Evolutionary conservation across 306 rosid genomes (phyloP), one percentile per base, ranked within the genome.

Genomic region (Prunus mira): DNA sequence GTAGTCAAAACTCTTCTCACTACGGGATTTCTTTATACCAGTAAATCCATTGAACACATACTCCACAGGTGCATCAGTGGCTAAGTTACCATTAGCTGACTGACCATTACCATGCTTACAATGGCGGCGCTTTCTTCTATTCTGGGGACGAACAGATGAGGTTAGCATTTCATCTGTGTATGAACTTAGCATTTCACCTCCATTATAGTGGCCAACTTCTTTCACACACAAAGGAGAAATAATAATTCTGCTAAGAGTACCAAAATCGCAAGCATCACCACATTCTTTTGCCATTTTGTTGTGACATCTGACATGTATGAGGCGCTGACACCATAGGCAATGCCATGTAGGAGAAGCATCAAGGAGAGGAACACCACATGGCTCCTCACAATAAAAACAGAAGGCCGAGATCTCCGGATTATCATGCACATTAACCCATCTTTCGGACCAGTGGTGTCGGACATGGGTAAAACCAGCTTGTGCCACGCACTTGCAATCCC

Each of bases 361-460:
- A 65, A 90, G 89, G 81, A 90, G 88, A 13, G 93, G 96, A 78
- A 90, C 91, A 65, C 93, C 93, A 72, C 96, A 90, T 17, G 86
- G 89, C 70, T 90, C 93, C 3, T 90, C 96, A 57, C 96, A 90
- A 79, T 82, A 85, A 80, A 83, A 87, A 64, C 93, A 90, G 78
- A 86, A 85, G 65, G 87, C 84, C 57, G 86, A 86, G 73, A 74
- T 86, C 55, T 88, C 93, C 9, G 87, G 90, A 80, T 85, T 82
- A 65, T 90, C 96, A 87, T 88, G 89, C 73, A 84, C 78, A 66
- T 83, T 76, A 80, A 85, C 85, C 96, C 96, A 90, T 78, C 87
- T 87, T 84, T 90, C 96, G 3, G 96, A 90, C 96, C 96, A 90
- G 76, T 88, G 93, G 81, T 90, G 96, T 77, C 85, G 86, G 73